Percentiles rank a stretch among this genome's conserved stretches.
phyloP scores from a whole-genome alignment of 371 early-diverging fungal species.

The Rhizopus arrhizus region DNA sequence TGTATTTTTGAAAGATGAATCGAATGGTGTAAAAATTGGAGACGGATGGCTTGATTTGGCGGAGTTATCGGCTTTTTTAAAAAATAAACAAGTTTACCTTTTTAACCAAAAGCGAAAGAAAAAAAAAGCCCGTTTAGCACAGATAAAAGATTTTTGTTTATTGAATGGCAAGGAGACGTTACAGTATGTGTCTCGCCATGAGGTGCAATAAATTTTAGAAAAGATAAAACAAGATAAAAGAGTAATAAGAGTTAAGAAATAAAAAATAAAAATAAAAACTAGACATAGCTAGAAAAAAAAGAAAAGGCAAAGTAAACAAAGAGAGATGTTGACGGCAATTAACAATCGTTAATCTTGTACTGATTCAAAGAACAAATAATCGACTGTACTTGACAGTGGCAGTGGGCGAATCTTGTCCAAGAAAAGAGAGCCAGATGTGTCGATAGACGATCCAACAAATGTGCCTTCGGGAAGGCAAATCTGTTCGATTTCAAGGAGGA shows the following conservation, averaged over 20 bases:
- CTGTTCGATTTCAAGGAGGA: constrained; percentile 6
- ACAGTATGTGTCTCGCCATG: constrained; percentile 1
- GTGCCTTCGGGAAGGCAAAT: constrained; percentile 1
- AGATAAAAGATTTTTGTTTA: constrained; percentile 5
- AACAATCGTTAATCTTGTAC: too few relatives aligned
- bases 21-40: too few relatives aligned
- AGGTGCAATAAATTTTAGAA: neutral
- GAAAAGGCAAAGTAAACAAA: neutral
- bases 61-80: too few relatives aligned
- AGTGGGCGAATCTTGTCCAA: neutral
- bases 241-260: neutral
- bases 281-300: neutral
- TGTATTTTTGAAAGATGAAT: too few relatives aligned
- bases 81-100: too few relatives aligned
- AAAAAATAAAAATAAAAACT: too few relatives aligned
- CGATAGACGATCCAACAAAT: neutral
- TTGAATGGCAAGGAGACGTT: constrained; percentile 7
- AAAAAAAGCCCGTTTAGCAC: neutral
- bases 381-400: neutral
- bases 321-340: neutral
- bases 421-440: neutral
- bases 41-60: too few relatives aligned
- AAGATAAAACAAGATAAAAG: too few relatives aligned
- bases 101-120: neutral
- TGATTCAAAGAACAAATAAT: too few relatives aligned